Conservation (phyloP, 495 filamentous ascomycete species). For the Podospora sp. region DNA sequence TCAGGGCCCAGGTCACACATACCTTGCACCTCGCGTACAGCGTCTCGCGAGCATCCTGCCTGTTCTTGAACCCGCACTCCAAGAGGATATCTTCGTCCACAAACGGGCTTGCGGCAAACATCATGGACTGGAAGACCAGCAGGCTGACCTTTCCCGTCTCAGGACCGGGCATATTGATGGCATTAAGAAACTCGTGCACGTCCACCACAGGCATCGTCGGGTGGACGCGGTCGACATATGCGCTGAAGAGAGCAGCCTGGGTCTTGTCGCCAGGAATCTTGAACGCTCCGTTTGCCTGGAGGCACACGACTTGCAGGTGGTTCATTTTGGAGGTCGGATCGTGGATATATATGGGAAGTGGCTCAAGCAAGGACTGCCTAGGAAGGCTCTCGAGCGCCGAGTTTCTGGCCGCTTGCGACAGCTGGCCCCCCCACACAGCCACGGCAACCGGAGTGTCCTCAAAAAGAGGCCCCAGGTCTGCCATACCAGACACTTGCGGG, state of each 20-base stretch:
- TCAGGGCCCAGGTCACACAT: slow-evolving; percentile 49
- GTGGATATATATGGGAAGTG: too few species aligned
- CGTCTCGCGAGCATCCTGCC: slow-evolving; percentile 73
- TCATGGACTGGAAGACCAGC: slow-evolving; percentile 77
- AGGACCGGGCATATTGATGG: slow-evolving; percentile 59
- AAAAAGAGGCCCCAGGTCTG: too few species aligned
- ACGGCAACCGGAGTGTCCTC: too few species aligned
- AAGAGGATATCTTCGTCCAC: slow-evolving; percentile 70
- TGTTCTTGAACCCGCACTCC: slow-evolving; percentile 66
- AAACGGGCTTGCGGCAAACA: slow-evolving; percentile 80
- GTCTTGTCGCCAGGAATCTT: background rate
- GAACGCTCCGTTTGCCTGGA: background rate
- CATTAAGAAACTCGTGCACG: slow-evolving; percentile 57
- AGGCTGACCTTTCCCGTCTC: slow-evolving; percentile 60
- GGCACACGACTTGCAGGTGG: background rate
- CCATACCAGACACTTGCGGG: too few species aligned
- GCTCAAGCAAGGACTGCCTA: too few species aligned
- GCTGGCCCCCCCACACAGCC: too few species aligned
- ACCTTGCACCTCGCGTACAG: slow-evolving; percentile 82
- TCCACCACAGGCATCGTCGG: slow-evolving; percentile 68
- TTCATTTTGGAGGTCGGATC: too few species aligned
- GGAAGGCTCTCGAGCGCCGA: too few species aligned
- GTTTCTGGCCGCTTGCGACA: too few species aligned
- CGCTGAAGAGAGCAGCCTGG: background rate
- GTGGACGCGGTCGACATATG: background rate